Evolutionary conservation across 2,329 filamentous ascomycete species (phyloP), one percentile per base, ranked within the genome.

Genomic region (Cephalotrichum gorgonifer): DNA sequence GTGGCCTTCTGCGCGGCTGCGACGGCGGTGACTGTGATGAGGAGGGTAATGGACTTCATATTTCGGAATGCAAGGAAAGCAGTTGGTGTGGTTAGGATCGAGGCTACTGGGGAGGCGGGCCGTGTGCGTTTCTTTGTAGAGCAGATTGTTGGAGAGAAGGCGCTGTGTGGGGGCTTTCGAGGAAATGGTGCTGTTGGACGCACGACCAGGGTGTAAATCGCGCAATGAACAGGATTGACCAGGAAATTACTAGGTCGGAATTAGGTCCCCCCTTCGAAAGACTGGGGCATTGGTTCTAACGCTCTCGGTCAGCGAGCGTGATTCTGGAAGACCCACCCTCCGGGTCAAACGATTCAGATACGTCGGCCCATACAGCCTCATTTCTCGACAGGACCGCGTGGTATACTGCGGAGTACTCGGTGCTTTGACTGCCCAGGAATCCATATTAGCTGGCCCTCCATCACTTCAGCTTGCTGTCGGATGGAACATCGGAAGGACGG

Each of bases 41-140:
- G 60, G 55, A 64, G 45, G 50, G 64, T 49, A 59, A 58, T 22
- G 47, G 26, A 62, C 65, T 67, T 68, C 66, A 68, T 68, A 27
- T 64, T 68, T 62, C 11, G 6, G 27, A n/a, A 22, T 17, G 22
- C 9, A 11, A 26, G 42, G 22, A 17, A 22, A 12, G 14, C 15
- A 20, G 15, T 17, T 11, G 5, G 17, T 20, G 14, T n/a, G 39
- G 17, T 33, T 17, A 25, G n/a, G 15, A 17, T 48, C 3, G 27
- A 28, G 33, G 30, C 27, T 30, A 30, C 28, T 12, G 12, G 28
- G 28, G 12, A 30, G 12, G 28, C 6, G 28, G 12, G 28, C 28
- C 12, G 28, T 12, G 6, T 6, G 12, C 6, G 28, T 30, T 30
- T 6, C 28, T 30, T 30, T 30, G 28, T 12, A 30, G 28, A 30